Base-by-base conservation (phyloP, 2,329 filamentous ascomycete species). In the Raffaelea deltoideospora region DNA sequence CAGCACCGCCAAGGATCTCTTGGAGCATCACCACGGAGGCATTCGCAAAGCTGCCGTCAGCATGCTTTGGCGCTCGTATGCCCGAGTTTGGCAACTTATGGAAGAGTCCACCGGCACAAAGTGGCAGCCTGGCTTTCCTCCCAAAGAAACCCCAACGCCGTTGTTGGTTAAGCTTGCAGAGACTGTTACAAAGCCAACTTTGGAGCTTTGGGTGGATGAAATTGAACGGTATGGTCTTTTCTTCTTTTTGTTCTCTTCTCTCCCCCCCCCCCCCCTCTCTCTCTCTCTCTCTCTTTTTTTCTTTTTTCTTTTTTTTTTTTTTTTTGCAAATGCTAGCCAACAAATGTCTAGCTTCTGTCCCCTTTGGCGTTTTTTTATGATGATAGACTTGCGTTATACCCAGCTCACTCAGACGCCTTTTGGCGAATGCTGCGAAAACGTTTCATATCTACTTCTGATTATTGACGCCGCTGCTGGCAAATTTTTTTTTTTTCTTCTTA, bases 371-470 rank as follows among this genome's bases (percentile, higher is more conserved):
- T 24, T 21, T 37, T 34, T 61, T 52, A 78, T 85, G 86, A 95
- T 95, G 86, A 94, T 62, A 67, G 72, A 66, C 60, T 65, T 74
- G 76, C 83, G 84, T 87, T 87, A 88, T 73, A 88, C 88, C 86
- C 87, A 95, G 87, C 87, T 95, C 88, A 95, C 87, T 94, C 84
- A 83, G 81, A 96, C 79, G 78, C 83, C 72, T 64, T 64, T 64
- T 63, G 75, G 81, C 76, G 76, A 64, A 76, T 93, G 85, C 81
- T 85, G 84, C 78, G 78, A 90, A 92, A 62, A 66, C 85, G 79
- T 73, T 18, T 61, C n/a, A n/a, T 65, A 58, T 65, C 65, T 58
- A 59, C 55, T 52, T 59, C 61, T 66, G 60, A 62, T 43, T 31
- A 13, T 41, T 6, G 28, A 33, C 31, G 22, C 19, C 3, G 17